Conservation (phyloP, 768 basidiomycete species). For the Mrakia frigida region DNA sequence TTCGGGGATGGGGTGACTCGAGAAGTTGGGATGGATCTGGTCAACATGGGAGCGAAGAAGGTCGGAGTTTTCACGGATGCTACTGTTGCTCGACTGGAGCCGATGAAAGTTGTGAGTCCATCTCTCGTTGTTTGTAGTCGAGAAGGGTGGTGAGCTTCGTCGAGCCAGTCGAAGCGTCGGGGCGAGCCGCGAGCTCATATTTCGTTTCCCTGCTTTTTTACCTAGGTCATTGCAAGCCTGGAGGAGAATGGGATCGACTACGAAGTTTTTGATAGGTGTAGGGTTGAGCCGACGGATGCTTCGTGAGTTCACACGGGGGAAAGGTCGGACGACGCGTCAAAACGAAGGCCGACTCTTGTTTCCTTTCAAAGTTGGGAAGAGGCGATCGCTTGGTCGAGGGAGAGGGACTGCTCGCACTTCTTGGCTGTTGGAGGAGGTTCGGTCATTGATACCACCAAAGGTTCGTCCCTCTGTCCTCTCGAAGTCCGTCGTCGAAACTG, state of each 20-base stretch:
- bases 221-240: constrained; percentile 70
- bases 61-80: constrained; percentile 92
- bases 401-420: constrained; percentile 88
- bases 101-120: constrained; percentile 68
- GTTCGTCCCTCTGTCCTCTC: too few relatives aligned
- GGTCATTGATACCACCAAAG: constrained; percentile 89
- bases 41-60: constrained; percentile 48
- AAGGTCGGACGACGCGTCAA: background rate
- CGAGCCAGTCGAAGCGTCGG: background rate
- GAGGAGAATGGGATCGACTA: constrained; percentile 70
- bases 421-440: constrained; percentile 88
- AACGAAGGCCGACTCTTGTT: background rate
- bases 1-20: constrained; percentile 42
- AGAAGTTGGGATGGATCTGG: constrained; percentile 41
- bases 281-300: constrained; percentile 84
- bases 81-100: constrained; percentile 69
- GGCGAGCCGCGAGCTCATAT: background rate
- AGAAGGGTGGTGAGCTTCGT: too few relatives aligned
- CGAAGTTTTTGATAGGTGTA: constrained; percentile 72
- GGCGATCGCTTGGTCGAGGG: constrained; percentile 80
- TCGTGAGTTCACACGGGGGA: constrained; percentile 37
- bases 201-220: background rate
- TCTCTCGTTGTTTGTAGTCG: too few relatives aligned
- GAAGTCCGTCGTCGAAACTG: too few relatives aligned
- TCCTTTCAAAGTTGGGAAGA: constrained; percentile 61